Evolutionary conservation across 2,329 filamentous ascomycete species (phyloP).

Genomic region (Pseudonectria foliicola): DNA sequence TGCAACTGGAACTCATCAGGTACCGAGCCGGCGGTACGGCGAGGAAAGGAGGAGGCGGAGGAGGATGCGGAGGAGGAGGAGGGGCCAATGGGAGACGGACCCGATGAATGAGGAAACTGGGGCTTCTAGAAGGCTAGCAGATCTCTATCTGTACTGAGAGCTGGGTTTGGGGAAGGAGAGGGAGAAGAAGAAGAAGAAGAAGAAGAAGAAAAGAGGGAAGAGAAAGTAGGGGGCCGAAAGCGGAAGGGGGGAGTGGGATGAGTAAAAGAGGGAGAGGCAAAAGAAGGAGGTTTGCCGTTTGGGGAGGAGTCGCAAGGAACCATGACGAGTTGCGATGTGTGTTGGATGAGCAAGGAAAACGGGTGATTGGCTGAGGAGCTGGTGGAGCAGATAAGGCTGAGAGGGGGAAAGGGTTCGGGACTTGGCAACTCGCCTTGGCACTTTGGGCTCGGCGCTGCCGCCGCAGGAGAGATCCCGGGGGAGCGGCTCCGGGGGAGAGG

Average conservation of each 20-base stretch:
- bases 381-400: too few relatives aligned
- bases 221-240: conserved; percentile 8
- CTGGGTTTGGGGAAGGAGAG: too few relatives aligned
- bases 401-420: too few relatives aligned
- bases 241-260: conserved; percentile 5
- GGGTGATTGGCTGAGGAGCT: neutral
- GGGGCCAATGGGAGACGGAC: neutral
- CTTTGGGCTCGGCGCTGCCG: too few relatives aligned
- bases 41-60: conserved; percentile 1
- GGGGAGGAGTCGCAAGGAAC: conserved; percentile 4
- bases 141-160: too few relatives aligned
- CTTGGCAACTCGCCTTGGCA: too few relatives aligned
- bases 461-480: too few relatives aligned
- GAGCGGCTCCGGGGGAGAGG: too few relatives aligned
- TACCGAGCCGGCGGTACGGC: conserved; percentile 19
- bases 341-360: neutral
- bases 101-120: conserved; percentile 6
- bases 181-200: too few relatives aligned
- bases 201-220: conserved; percentile 17
- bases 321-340: conserved; percentile 2
- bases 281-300: conserved; percentile 7
- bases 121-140: conserved; percentile 10
- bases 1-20: conserved; percentile 13
- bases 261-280: conserved; percentile 14
- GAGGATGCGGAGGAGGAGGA: neutral